These are phyloP conservation scores for Omphalotus olearius DNA, from an alignment of 1,284 basidiomycete species.

Conservation along the genomic window DNA sequence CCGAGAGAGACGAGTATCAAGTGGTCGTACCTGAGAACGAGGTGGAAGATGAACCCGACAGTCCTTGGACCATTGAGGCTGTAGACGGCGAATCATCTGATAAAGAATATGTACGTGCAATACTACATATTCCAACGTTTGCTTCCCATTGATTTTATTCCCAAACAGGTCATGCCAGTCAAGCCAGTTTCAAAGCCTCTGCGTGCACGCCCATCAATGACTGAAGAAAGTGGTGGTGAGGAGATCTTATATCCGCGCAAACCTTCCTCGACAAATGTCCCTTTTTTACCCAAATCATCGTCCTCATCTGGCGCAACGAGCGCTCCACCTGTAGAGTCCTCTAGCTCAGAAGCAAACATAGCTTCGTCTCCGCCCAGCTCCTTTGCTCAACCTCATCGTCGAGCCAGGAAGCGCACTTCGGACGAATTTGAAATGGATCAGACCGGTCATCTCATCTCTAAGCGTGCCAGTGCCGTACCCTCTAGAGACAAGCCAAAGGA, in stretches of 20 bases:
- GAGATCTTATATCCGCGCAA: constrained; percentile 80
- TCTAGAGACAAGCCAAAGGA: constrained; percentile 34
- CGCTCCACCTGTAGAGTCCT: constrained; percentile 9
- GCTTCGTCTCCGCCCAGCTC: constrained; percentile 55
- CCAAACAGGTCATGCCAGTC: constrained; percentile 29
- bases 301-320: constrained; percentile 12
- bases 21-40: constrained; percentile 31
- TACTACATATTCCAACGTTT: constrained; percentile 17
- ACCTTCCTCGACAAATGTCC: constrained; percentile 28
- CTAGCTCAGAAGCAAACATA: constrained; percentile 15
- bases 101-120: constrained; percentile 51
- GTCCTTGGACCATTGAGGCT: constrained; percentile 85
- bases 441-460: constrained; percentile 53
- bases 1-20: constrained; percentile 32
- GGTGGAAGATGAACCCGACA: constrained; percentile 49
- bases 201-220: constrained; percentile 55
- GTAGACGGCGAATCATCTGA: constrained; percentile 74
- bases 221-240: constrained; percentile 78
- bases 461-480: constrained; percentile 33
- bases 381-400: constrained; percentile 49
- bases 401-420: constrained; percentile 71
- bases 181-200: constrained; percentile 42
- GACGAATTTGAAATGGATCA: constrained; percentile 81
- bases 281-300: constrained; percentile 29
- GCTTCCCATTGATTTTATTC: constrained; percentile 19